Evolutionary conservation across 441 rosid genomes (phyloP), one percentile per base, ranked within the genome.

Genomic region (Erodium moschatum): DNA sequence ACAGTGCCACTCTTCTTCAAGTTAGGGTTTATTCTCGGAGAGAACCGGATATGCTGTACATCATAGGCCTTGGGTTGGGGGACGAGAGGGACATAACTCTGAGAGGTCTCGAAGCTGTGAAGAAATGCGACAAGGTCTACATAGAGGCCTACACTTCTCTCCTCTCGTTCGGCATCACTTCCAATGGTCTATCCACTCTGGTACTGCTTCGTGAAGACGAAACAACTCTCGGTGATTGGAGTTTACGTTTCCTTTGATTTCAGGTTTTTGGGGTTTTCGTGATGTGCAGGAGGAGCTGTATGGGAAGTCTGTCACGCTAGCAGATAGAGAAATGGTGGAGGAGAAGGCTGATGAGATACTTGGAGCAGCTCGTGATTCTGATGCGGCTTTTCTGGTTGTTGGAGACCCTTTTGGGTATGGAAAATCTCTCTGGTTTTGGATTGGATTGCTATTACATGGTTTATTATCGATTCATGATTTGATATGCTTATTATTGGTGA

Each of bases 121-220:
- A 83, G 63, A 90, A 78, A 73, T 92, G 89, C 64, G 90, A 86
- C 72, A 88, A 87, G 71, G 84, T 89, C 42, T 89, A 85, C 81
- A 85, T 89, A 77, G 98, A 92, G 84, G 96, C 94, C 66, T 92
- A 92, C 78, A 92, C 98, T 69, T 90, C 98, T 69, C 92, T 92
- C 69, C 87, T 91, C 76, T 91, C 92, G 58, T 91, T 91, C 16
- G 97, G 97, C 70, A 83, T 91, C 78, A 85, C 98, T 52, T 7
- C 85, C 11, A 72, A 83, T 58, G 98, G 97, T n/a, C 81, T 93
- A 64, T 85, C 95, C 72, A 76, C 81, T 79, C 78, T 91, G 77
- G 96, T 90, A 81, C 24, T 11, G 27, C 62, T 56, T 2, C 54
- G 19, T 52, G 0, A 4, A 52, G 15, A 15, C 4, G 60, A 7